A percentile compares a stretch with the other conserved stretches of the same genome.
Evolutionary conservation across 2,329 filamentous ascomycete species (phyloP).

Genomic region (Venturia nashicola): DNA sequence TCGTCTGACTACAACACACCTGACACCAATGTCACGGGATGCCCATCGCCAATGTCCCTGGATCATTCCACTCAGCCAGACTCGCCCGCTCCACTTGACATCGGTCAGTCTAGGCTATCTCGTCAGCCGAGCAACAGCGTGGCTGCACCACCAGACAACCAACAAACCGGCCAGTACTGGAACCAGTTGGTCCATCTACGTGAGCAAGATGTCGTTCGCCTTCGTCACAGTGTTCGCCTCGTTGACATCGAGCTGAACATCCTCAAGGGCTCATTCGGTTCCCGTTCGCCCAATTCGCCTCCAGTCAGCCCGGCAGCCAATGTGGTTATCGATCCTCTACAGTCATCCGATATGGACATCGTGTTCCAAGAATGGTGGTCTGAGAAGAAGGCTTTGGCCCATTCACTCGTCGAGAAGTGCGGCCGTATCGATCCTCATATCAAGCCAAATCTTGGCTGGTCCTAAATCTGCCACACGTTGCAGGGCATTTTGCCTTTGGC

Average conservation of each 20-base stretch:
- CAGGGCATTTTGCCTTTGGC: neutral
- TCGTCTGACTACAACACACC: conserved; percentile 15
- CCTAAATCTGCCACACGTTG: neutral
- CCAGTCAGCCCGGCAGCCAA: neutral
- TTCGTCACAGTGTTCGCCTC: conserved; percentile 27
- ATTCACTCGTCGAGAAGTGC: neutral
- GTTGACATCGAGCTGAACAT: conserved; percentile 21
- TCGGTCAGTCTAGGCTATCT: neutral
- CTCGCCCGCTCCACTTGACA: conserved; percentile 16
- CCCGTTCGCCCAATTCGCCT: neutral
- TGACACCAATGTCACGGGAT: conserved; percentile 19
- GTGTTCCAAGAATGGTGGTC: conserved; percentile 3
- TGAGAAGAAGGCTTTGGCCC: conserved; percentile 1
- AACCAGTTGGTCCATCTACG: conserved; percentile 24
- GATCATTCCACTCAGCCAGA: conserved; percentile 21
- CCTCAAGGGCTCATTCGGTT: neutral
- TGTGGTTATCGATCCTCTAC: neutral
- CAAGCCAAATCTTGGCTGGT: neutral
- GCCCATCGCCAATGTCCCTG: conserved; percentile 10
- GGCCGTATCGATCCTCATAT: neutral
- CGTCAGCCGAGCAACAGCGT: neutral
- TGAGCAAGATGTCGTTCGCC: conserved; percentile 27
- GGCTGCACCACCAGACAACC: conserved; percentile 17
- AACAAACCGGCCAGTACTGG: conserved; percentile 20
- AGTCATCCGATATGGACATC: neutral